A percentile compares a stretch with the other conserved stretches of the same genome.
These are phyloP conservation scores for Biscogniauxia marginata DNA, from an alignment of 2,329 filamentous ascomycete genomes.

Conservation along the genomic window DNA sequence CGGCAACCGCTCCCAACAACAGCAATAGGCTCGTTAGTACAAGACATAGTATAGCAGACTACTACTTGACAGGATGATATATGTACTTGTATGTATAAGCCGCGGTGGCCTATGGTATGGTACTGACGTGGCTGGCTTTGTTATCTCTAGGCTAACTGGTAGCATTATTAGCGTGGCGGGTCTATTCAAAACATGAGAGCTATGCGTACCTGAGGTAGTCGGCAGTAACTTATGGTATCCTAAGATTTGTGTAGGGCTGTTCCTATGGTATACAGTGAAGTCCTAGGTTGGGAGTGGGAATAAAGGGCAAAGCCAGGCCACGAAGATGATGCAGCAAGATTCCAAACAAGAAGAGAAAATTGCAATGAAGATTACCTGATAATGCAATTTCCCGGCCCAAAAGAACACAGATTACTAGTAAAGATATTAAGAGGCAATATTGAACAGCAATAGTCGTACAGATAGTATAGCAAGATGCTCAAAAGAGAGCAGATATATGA, in stretches of 20 bases:
- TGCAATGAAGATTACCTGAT: not conserved
- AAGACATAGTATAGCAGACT: not conserved
- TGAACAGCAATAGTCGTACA: not conserved
- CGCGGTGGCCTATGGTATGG: not conserved
- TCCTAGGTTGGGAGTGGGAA: not conserved
- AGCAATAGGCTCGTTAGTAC: not conserved
- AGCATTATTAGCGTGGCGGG: not conserved
- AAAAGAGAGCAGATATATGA: not conserved
- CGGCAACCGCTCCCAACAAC: constrained; percentile 3
- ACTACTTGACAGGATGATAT: not conserved
- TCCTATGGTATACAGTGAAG: not conserved
- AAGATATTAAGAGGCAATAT: not conserved
- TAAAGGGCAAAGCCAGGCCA: not conserved
- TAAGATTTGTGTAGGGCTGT: not conserved
- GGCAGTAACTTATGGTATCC: not conserved
- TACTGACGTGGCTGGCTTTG: not conserved
- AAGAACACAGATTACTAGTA: no score
- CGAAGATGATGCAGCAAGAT: not conserved
- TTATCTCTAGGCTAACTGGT: no score
- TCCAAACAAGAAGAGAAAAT: not conserved
- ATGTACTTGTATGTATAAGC: not conserved
- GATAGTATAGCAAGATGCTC: not conserved
- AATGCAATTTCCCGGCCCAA: no score
- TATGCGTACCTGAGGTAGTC: not conserved
- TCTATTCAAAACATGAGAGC: not conserved